Base-by-base conservation (phyloP, 345 rosid genomes). In the Kernera saxatilis region DNA sequence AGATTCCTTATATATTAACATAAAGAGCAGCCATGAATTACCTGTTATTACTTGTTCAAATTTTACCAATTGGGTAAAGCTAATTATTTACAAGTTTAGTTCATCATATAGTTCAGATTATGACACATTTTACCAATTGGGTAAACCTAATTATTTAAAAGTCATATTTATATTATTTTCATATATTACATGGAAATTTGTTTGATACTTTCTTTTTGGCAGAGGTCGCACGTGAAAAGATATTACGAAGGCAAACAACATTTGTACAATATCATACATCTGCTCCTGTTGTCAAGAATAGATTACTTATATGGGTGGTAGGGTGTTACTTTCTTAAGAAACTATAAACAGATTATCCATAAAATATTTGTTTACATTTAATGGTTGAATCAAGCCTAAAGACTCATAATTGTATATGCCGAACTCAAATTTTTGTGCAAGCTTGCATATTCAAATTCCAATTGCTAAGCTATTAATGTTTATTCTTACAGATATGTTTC, bases 271-370 rank as follows among this genome's bases (percentile, higher is more conserved):
- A 83, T 71, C 93, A 85, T 67, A 41, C 83, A 33, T 66, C 95
- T 11, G 81, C 77, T 75, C 90, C 90, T 67, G 70, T 85, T 65
- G 74, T 64, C 48, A 86, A 59, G 80, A 87, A 83, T 67, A 80
- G 77, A 43, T 72, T 88, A 63, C 69, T 91, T 77, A 80, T 91
- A 67, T 89, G 96, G 99, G 85, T 91, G 93, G 99, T 91, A 50
- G 75, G 75, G 49, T 27, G 17, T 45, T 32, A 19, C 39, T 5
- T 19, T 7, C 12, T 52, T 41, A 9, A 18, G 0, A 35, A 35
- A 4, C 8, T 64, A 5, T 8, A 41, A 46, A 17, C 19, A n/a
- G n/a, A 1, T n/a, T 62, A 14, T 41, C 21, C 1, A 10, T 9
- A 11, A 11, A 1, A 30, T 32, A 22, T 14, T 46, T 2, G n/a